Evolutionary conservation across 768 basidiomycete genomes (phyloP).

Genomic region (Suillus fuscotomentosus): DNA sequence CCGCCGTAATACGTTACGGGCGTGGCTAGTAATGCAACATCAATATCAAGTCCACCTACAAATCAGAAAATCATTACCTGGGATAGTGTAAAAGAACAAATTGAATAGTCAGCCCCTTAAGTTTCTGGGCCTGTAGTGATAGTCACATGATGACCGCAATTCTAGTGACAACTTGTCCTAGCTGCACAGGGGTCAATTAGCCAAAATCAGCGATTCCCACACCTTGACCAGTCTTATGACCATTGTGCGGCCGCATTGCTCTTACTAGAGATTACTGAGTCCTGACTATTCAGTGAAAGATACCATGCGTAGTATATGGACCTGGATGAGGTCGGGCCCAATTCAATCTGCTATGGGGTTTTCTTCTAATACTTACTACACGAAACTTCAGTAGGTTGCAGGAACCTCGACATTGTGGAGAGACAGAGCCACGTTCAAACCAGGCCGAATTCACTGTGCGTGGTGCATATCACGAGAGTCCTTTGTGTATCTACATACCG

Average conservation of each 20-base stretch:
- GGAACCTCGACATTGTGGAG: constrained; percentile 4
- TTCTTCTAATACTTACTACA: not conserved
- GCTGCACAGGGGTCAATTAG: not conserved
- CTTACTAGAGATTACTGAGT: not conserved
- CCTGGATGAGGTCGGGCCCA: constrained; percentile 23
- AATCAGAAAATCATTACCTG: not conserved
- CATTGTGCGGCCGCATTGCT: no score
- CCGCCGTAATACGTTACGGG: not conserved
- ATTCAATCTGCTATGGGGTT: no score
- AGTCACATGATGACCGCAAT: not conserved
- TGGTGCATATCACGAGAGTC: not conserved
- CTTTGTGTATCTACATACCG: not conserved
- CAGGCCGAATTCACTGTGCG: constrained; percentile 32
- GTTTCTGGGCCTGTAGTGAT: not conserved
- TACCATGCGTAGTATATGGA: constrained; percentile 15
- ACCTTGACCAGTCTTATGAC: no score
- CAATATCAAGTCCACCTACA: not conserved
- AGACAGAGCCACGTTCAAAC: constrained; percentile 1
- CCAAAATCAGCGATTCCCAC: not conserved
- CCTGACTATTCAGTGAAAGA: not conserved
- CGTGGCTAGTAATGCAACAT: not conserved
- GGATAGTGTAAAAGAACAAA: not conserved
- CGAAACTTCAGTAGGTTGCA: constrained; percentile 7
- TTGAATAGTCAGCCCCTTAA: not conserved
- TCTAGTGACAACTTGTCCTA: no score